A percentile compares a stretch with the other conserved stretches of the same genome.
These are phyloP conservation scores for Alternaria sp. DNA, from an alignment of 2,329 filamentous ascomycete species.

Conservation along the genomic window DNA sequence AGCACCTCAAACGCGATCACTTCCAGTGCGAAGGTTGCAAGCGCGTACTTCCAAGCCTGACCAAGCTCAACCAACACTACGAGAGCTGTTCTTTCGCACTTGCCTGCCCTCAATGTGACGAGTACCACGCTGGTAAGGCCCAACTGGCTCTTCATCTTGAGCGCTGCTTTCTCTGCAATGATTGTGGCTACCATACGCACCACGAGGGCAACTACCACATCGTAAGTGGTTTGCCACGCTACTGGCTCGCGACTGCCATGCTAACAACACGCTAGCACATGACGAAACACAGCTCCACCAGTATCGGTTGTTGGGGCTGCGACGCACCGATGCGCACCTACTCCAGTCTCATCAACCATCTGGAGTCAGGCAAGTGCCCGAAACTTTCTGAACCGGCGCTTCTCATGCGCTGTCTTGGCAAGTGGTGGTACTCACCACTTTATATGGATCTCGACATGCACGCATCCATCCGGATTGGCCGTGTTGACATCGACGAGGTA, in stretches of 20 bases:
- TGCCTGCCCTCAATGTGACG: conserved; percentile 30
- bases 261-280: conserved; percentile 35
- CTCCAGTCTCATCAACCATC: conserved; percentile 42
- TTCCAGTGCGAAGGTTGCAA: conserved; percentile 45
- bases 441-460: conserved; percentile 50
- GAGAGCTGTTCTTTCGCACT: conserved; percentile 31
- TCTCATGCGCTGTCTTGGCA: conserved; percentile 37
- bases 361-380: conserved; percentile 71
- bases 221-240: conserved; percentile 23
- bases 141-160: conserved; percentile 32
- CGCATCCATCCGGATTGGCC: conserved; percentile 38
- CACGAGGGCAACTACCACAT: conserved; percentile 33
- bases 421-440: conserved; percentile 46
- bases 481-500: conserved; percentile 32
- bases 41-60: conserved; percentile 38
- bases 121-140: conserved; percentile 28
- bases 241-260: background rate
- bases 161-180: conserved; percentile 34
- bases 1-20: conserved; percentile 41
- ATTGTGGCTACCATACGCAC: conserved; percentile 33
- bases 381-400: conserved; percentile 67
- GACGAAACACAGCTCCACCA: conserved; percentile 34
- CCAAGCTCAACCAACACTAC: conserved; percentile 37
- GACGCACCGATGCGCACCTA: conserved; percentile 31
- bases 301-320: conserved; percentile 41